phyloP scores from a whole-genome alignment of 2,329 filamentous ascomycete genomes.

The Hypoxylon rubiginosum region DNA sequence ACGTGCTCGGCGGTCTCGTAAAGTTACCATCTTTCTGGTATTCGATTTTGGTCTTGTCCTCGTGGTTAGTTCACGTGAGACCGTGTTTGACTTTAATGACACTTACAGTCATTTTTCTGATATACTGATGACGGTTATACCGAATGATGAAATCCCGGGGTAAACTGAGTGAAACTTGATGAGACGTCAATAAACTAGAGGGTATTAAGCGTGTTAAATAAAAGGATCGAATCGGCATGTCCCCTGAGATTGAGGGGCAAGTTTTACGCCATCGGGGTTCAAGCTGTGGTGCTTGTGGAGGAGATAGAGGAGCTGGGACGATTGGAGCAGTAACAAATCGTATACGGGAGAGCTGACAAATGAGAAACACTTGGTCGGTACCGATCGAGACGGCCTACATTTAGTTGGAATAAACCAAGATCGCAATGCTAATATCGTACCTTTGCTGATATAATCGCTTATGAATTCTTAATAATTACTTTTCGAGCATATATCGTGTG shows the following conservation, averaged over 20 bases:
- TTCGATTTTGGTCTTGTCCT: constrained; percentile 33
- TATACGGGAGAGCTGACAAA: constrained; percentile 28
- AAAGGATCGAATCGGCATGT: constrained; percentile 18
- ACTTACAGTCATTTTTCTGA: constrained; percentile 35
- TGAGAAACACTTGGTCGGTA: constrained; percentile 3
- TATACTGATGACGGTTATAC: constrained; percentile 1
- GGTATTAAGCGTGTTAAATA: constrained; percentile 19
- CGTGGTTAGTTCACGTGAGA: constrained; percentile 27
- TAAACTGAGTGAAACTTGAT: background rate
- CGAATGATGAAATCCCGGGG: constrained; percentile 2
- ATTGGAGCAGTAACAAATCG: constrained; percentile 27
- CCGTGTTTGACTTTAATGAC: background rate
- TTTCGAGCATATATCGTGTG: background rate
- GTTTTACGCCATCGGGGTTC: constrained; percentile 31
- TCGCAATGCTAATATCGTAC: background rate
- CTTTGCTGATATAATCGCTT: background rate
- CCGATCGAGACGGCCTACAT: background rate
- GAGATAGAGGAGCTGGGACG: too few relatives aligned
- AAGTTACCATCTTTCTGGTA: constrained; percentile 64
- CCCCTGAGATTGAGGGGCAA: constrained; percentile 14
- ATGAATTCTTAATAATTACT: background rate
- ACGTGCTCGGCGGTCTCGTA: constrained; percentile 65
- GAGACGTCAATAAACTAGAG: background rate
- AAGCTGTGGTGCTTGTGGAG: constrained; percentile 11
- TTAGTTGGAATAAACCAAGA: background rate